A percentile compares a stretch with the other conserved stretches of the same genome.
Evolutionary conservation across 1,284 basidiomycete genomes (phyloP).

Genomic region (Tylopilus sp.): DNA sequence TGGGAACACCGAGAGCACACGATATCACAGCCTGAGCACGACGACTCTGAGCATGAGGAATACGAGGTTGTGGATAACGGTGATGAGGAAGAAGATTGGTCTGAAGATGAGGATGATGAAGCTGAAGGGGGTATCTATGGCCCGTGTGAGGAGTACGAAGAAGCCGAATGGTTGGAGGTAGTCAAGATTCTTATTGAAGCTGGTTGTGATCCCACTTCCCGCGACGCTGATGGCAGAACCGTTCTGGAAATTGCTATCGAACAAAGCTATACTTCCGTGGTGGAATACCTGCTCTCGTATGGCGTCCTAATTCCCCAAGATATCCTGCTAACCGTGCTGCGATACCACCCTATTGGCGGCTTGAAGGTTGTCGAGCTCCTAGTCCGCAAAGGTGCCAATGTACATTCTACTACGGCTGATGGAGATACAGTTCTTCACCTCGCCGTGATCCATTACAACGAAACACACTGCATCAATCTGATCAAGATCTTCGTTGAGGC

Average conservation of each 20-base stretch:
- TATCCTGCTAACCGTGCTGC: not conserved
- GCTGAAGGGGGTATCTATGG: too few species aligned
- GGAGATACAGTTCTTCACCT: not conserved
- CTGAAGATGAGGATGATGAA: too few species aligned
- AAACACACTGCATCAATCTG: not conserved
- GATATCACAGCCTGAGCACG: too few species aligned
- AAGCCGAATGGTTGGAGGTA: not conserved
- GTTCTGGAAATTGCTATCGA: not conserved
- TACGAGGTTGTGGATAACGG: too few species aligned
- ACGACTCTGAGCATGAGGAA: too few species aligned
- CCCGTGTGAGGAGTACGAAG: too few species aligned
- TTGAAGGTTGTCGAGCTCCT: not conserved
- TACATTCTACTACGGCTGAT: not conserved
- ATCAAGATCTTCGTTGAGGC: not conserved
- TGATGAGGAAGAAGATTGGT: too few species aligned
- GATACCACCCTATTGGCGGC: too few species aligned
- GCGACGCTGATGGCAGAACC: not conserved
- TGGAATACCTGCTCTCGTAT: not conserved
- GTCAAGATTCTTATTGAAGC: slow-evolving; percentile 1
- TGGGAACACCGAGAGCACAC: too few species aligned
- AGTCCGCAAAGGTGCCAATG: not conserved
- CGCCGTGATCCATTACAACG: not conserved
- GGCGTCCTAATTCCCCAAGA: not conserved
- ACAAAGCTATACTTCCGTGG: too few species aligned
- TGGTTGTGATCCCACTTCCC: not conserved